Evolutionary conservation across 176 grass and related monocot genomes (phyloP), one percentile per base, ranked within the genome.

Genomic region (Carex pumila): DNA sequence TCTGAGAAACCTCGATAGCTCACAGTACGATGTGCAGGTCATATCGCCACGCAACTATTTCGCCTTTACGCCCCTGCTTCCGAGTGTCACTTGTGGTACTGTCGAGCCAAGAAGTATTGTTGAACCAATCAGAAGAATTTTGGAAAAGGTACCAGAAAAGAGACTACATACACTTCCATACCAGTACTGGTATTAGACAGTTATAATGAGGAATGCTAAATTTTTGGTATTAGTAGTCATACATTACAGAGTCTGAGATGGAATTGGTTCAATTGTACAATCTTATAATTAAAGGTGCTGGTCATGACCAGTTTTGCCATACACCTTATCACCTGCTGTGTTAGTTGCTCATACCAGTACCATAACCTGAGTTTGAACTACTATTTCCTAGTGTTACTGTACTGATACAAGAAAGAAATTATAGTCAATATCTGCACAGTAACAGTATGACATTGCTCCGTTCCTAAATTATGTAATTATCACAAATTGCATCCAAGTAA

Each of bases 11-110:
- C 85, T 97, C 19, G 94, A 97, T 53, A 87, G 71, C 86, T 89
- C 52, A 6, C 30, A 86, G 60, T 97, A 97, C 41, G 90, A 97
- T 92, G 94, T 97, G 60, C 94, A 97, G 78, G 89, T 97, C 30
- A 91, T 97, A 87, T 97, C 94, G 10, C 94, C 94, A 63, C 87
- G 94, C 65, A 97, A 97, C 79, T 97, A 97, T 76, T 97, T 97
- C 52, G 89, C 90, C 1, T 97, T 97, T 54, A 97, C 94, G 0
- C 94, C 94, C 3, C 80, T 97, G 87, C 92, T 97, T 49, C 94
- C 94, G 3, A 97, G 94, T 79, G 90, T 97, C 62, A 97, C 94
- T 22, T 97, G 90, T 84, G 94, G 94, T 25, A 97, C 94, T 65
- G 90, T 97, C 55, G 94, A 97, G 79, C 92, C 94, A 18, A 91